Evolutionary conservation across 176 grass and related monocot species (phyloP).

Genomic region (Miscanthus lutarioriparius): DNA sequence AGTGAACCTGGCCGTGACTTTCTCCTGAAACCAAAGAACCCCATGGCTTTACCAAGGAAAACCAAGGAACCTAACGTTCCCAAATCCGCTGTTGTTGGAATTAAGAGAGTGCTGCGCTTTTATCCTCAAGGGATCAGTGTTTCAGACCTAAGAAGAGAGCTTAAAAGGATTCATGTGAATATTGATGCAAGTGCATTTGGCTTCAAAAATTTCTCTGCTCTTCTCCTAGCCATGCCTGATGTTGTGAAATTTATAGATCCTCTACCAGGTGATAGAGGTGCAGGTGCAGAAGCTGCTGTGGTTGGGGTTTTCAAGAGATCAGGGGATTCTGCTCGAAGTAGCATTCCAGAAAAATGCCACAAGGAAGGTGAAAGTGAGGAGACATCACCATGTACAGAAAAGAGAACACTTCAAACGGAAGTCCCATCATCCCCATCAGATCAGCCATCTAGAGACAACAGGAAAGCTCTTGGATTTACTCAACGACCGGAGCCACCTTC

Average conservation of each 20-base stretch:
- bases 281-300: constrained; percentile 7
- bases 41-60: constrained; percentile 18
- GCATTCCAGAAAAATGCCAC: constrained; percentile 1
- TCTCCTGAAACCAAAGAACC: constrained; percentile 51
- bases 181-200: constrained; percentile 47
- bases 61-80: constrained; percentile 42
- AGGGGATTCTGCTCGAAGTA: constrained; percentile 18
- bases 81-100: constrained; percentile 31
- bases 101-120: constrained; percentile 41
- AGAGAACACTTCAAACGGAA: not conserved
- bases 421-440: not conserved
- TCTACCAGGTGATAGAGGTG: not conserved
- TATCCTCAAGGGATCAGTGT: constrained; percentile 63
- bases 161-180: constrained; percentile 48
- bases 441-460: constrained; percentile 6
- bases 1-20: constrained; percentile 49
- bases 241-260: constrained; percentile 47
- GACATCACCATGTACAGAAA: not conserved
- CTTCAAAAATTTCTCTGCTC: constrained; percentile 50
- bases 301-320: constrained; percentile 17
- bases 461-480: constrained; percentile 21
- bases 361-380: constrained; percentile 17
- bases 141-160: constrained; percentile 27
- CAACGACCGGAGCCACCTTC: constrained; percentile 3
- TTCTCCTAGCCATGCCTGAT: constrained; percentile 59